phyloP scores from a whole-genome alignment of 805 yeast genomes.

The Saccharomycopsis sp. region DNA sequence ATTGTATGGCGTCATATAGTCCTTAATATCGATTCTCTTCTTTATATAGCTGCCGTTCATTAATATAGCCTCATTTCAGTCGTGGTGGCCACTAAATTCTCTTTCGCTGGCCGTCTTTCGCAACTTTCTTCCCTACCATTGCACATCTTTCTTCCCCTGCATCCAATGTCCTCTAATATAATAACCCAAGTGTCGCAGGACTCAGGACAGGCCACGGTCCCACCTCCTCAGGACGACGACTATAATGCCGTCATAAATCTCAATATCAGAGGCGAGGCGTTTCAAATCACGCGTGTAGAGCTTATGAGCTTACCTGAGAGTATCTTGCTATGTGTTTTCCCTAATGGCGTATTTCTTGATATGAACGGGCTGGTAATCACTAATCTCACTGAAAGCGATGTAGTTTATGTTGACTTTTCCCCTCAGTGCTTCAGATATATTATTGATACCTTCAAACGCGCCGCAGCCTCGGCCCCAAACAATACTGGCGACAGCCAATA shows the following conservation, averaged over 20 bases:
- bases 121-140: too few relatives aligned
- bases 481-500: constrained; percentile 2
- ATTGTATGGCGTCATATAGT: too few relatives aligned
- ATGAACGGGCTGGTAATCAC: constrained; percentile 69
- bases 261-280: constrained; percentile 67
- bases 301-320: constrained; percentile 90
- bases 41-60: too few relatives aligned
- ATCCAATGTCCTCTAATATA: constrained; percentile 30
- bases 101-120: neutral
- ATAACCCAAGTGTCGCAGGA: constrained; percentile 65
- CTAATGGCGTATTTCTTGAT: constrained; percentile 84
- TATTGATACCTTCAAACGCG: constrained; percentile 60
- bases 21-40: too few relatives aligned
- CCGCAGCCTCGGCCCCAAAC: constrained; percentile 49
- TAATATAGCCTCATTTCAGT: too few relatives aligned
- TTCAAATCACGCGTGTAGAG: constrained; percentile 80
- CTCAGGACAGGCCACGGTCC: constrained; percentile 14
- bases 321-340: constrained; percentile 76
- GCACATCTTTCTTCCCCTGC: too few relatives aligned
- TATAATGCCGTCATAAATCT: constrained; percentile 65
- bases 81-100: too few relatives aligned
- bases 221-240: constrained; percentile 34
- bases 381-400: constrained; percentile 71
- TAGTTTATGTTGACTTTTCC: constrained; percentile 78
- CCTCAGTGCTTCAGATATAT: constrained; percentile 85